Percentiles rank a stretch among this genome's conserved stretches.
Evolutionary conservation across 768 basidiomycete species (phyloP).

Genomic region (Suillus brevipes): DNA sequence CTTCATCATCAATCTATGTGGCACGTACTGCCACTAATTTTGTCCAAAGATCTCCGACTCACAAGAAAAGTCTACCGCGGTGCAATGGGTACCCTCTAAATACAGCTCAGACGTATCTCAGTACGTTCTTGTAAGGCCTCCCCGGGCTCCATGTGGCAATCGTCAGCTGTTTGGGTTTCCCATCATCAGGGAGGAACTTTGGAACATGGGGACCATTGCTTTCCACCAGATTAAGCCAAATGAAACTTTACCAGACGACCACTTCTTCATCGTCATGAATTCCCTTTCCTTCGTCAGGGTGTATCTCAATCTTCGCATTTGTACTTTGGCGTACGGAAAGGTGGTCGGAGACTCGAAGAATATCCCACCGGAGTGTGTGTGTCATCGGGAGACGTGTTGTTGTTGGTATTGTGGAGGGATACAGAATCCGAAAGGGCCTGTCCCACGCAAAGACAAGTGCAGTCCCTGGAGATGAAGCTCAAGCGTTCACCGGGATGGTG

Average conservation of each 20-base stretch:
- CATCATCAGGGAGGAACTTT: neutral
- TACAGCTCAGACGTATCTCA: neutral
- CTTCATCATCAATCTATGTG: neutral
- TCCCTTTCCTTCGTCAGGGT: neutral
- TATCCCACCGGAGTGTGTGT: neutral
- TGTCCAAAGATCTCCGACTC: neutral
- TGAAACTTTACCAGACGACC: neutral
- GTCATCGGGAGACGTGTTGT: neutral
- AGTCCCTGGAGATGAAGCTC: neutral
- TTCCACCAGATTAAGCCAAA: neutral
- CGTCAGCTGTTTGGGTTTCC: neutral
- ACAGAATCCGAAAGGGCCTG: neutral
- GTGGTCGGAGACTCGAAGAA: neutral
- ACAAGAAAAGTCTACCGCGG: neutral
- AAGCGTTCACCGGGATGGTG: slow-evolving; percentile 4
- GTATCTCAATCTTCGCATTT: neutral
- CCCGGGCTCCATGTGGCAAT: neutral
- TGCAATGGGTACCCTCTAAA: slow-evolving; percentile 1
- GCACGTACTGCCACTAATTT: neutral
- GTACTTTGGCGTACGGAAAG: neutral
- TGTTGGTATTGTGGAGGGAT: slow-evolving; percentile 2
- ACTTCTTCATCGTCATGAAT: neutral
- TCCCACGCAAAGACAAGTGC: neutral
- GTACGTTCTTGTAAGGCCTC: neutral
- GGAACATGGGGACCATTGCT: neutral